A percentile compares a stretch with the other conserved stretches of the same genome.
Evolutionary conservation across 139 green algal species (phyloP).

Genomic region (Coccomyxa sp.): DNA sequence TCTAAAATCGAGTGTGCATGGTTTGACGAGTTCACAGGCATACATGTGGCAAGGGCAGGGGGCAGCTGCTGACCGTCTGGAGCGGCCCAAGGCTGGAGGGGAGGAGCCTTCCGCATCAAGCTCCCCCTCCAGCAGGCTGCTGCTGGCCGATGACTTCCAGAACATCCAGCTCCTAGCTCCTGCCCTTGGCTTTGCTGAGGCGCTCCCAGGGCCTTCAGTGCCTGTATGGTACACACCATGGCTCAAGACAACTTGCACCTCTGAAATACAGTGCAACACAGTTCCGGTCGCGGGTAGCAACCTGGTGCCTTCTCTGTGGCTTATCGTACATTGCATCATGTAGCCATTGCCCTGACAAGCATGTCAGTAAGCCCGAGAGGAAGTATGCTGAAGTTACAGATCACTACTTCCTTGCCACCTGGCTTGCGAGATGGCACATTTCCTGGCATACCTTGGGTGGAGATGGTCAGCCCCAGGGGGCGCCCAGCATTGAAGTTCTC

Average conservation of each 20-base stretch:
- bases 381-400: too few relatives aligned
- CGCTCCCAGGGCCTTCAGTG: not conserved
- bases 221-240: not conserved
- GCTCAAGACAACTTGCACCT: too few relatives aligned
- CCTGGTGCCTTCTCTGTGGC: not conserved
- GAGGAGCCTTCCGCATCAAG: too few relatives aligned
- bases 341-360: not conserved
- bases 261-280: too few relatives aligned
- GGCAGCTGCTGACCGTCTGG: too few relatives aligned
- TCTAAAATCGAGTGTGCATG: too few relatives aligned
- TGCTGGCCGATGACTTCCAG: not conserved
- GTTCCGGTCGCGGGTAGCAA: not conserved
- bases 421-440: too few relatives aligned
- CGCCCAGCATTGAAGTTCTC: constrained; percentile 9
- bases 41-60: too few relatives aligned
- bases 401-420: too few relatives aligned
- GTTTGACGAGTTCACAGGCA: too few relatives aligned
- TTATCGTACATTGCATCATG: not conserved
- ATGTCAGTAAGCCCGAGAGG: too few relatives aligned
- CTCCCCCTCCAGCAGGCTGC: not conserved
- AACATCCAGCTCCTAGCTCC: not conserved
- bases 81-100: too few relatives aligned
- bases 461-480: constrained; percentile 15
- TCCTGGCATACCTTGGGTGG: not conserved
- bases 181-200: not conserved